phyloP scores from a whole-genome alignment of 495 filamentous ascomycete genomes.

The Pyronema domesticum region DNA sequence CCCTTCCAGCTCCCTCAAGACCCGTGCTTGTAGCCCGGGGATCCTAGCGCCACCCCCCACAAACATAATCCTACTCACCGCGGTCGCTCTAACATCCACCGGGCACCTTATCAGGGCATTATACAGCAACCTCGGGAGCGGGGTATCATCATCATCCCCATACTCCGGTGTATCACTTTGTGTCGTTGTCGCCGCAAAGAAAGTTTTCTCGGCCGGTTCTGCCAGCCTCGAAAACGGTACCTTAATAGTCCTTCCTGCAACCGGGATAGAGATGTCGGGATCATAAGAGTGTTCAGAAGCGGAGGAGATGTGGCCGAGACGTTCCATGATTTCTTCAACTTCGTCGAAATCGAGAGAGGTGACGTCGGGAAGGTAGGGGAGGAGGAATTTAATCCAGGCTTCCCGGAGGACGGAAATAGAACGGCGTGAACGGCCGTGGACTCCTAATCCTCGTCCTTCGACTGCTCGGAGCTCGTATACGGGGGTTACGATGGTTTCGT shows the following conservation, averaged over 20 bases:
- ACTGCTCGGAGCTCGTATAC: slow-evolving; percentile 84
- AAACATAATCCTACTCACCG: slow-evolving; percentile 81
- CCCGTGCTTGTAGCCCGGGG: slow-evolving; percentile 60
- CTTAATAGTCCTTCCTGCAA: slow-evolving; percentile 28
- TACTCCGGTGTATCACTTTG: slow-evolving; percentile 28
- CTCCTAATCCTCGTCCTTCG: slow-evolving; percentile 15
- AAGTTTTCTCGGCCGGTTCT: slow-evolving; percentile 53
- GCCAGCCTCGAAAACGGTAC: slow-evolving; percentile 52
- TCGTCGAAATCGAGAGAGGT: background rate
- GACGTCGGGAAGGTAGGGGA: background rate
- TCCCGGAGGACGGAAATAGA: slow-evolving; percentile 52
- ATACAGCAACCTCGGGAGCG: slow-evolving; percentile 58
- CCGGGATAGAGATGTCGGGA: background rate
- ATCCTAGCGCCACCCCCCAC: slow-evolving; percentile 68
- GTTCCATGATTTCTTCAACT: slow-evolving; percentile 25
- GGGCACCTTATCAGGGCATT: slow-evolving; percentile 55
- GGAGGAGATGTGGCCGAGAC: slow-evolving; percentile 3
- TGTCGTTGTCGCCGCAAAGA: slow-evolving; percentile 43
- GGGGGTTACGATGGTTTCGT: slow-evolving; percentile 61
- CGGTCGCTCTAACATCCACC: slow-evolving; percentile 61
- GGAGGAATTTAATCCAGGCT: slow-evolving; percentile 20
- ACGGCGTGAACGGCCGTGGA: slow-evolving; percentile 45
- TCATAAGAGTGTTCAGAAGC: background rate
- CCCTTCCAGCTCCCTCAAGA: slow-evolving; percentile 52
- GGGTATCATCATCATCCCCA: slow-evolving; percentile 71